Percentiles rank a stretch among this genome's conserved stretches.
Evolutionary conservation across 306 rosid species (phyloP).

Genomic region (Argentina anserina): DNA sequence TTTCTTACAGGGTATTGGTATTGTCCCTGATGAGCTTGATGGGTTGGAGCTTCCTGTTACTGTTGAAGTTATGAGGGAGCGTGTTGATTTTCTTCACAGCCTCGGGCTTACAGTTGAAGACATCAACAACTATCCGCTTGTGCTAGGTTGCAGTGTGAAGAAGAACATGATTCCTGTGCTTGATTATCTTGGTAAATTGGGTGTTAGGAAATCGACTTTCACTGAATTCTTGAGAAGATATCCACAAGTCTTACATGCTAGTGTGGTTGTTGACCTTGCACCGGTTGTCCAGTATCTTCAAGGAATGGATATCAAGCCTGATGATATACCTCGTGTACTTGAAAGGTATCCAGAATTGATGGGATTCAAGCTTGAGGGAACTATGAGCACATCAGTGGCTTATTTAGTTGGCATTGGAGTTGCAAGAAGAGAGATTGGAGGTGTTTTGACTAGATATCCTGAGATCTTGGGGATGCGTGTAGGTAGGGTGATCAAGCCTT

Average conservation of each 20-base stretch:
- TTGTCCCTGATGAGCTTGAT: conserved; percentile 96
- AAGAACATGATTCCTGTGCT: conserved; percentile 99
- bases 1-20: conserved; percentile 67
- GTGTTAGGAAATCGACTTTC: conserved; percentile 80
- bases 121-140: conserved; percentile 88
- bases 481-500: conserved; percentile 82
- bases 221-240: conserved; percentile 77
- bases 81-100: conserved; percentile 81
- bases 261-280: conserved; percentile 86
- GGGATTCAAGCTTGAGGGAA: conserved; percentile 97
- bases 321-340: conserved; percentile 75
- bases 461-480: conserved; percentile 97
- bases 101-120: conserved; percentile 84
- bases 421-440: conserved; percentile 84
- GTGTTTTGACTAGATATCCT: conserved; percentile 72
- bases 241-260: conserved; percentile 94
- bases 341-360: conserved; percentile 86
- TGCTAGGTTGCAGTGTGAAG: conserved; percentile 96
- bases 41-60: conserved; percentile 97
- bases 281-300: conserved; percentile 88
- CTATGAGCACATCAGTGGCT: conserved; percentile 97
- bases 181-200: conserved; percentile 91
- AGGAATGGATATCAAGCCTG: conserved; percentile 86
- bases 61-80: conserved; percentile 87
- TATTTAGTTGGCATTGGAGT: conserved; percentile 90